A percentile compares a stretch with the other conserved stretches of the same genome.
Evolutionary conservation across 2,329 filamentous ascomycete genomes (phyloP).

Genomic region (Xylaria hypoxylon): DNA sequence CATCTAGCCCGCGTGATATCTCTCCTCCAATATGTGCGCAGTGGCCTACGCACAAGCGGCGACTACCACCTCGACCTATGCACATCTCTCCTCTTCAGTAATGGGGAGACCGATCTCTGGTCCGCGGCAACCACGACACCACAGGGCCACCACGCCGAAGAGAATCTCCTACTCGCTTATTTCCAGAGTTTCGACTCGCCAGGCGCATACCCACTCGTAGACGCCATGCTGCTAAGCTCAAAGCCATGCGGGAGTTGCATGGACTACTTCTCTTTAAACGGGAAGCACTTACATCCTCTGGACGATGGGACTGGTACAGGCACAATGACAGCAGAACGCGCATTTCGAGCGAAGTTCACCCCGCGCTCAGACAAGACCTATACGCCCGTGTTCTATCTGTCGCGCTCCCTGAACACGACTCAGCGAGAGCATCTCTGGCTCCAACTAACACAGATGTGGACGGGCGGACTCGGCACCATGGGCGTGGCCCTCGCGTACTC

Average conservation of each 20-base stretch:
- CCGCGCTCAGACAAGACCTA: slow-evolving; percentile 48
- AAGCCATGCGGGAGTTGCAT: slow-evolving; percentile 49
- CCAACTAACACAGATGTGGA: slow-evolving; percentile 47
- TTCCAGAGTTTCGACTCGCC: slow-evolving; percentile 50
- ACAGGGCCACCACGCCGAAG: slow-evolving; percentile 45
- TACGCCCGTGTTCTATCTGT: slow-evolving; percentile 50
- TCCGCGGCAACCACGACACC: slow-evolving; percentile 38
- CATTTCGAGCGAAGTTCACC: slow-evolving; percentile 50
- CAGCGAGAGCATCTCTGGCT: slow-evolving; percentile 43
- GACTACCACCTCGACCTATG: slow-evolving; percentile 44
- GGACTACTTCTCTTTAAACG: slow-evolving; percentile 46
- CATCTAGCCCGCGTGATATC: slow-evolving; percentile 45
- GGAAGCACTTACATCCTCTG: slow-evolving; percentile 44
- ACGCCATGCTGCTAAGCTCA: slow-evolving; percentile 46
- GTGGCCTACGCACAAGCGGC: slow-evolving; percentile 42
- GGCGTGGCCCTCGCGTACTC: slow-evolving; percentile 36
- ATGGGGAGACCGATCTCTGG: slow-evolving; percentile 49
- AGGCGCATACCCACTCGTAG: slow-evolving; percentile 49
- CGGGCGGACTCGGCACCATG: slow-evolving; percentile 38
- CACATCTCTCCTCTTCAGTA: slow-evolving; percentile 48
- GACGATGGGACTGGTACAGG: slow-evolving; percentile 36
- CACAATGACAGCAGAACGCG: slow-evolving; percentile 21
- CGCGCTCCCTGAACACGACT: slow-evolving; percentile 42
- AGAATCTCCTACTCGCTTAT: slow-evolving; percentile 49
- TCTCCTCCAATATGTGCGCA: slow-evolving; percentile 46